Conservation (phyloP, 306 rosid species). For the Vigna trinervia region DNA sequence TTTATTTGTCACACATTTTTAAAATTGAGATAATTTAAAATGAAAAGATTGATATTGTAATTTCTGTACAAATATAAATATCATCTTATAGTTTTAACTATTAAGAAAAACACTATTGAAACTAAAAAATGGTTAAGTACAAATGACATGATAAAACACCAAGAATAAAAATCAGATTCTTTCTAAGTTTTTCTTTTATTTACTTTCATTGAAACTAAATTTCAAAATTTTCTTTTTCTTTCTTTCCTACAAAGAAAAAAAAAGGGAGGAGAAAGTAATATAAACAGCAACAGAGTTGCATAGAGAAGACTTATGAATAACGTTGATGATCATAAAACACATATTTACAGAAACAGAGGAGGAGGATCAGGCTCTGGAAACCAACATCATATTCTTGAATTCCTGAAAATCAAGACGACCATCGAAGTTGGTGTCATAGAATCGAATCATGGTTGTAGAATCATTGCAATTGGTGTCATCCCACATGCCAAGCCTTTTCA, state of each 20-base stretch:
- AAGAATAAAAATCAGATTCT: neutral
- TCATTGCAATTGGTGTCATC: slow-evolving; percentile 55
- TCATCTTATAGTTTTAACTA: no score
- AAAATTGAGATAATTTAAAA: no score
- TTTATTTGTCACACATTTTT: no score
- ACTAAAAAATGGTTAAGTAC: no score
- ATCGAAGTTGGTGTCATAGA: slow-evolving; percentile 71
- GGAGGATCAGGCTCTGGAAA: slow-evolving; percentile 49
- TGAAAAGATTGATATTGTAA: no score
- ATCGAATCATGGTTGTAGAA: slow-evolving; percentile 62
- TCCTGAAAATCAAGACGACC: slow-evolving; percentile 87
- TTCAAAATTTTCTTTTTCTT: neutral
- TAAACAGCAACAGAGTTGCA: neutral
- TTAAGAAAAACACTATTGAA: no score
- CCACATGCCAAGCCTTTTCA: slow-evolving; percentile 69
- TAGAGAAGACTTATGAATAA: neutral
- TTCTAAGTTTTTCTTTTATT: neutral
- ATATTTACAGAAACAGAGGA: neutral
- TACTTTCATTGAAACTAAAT: neutral
- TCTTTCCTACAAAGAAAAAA: neutral
- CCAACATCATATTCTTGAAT: slow-evolving; percentile 83
- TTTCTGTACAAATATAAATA: no score
- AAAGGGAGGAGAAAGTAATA: no score
- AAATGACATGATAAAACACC: neutral
- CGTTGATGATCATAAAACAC: neutral